Conservation (phyloP, 257 asterid genomes). For the Salvia splendens region DNA sequence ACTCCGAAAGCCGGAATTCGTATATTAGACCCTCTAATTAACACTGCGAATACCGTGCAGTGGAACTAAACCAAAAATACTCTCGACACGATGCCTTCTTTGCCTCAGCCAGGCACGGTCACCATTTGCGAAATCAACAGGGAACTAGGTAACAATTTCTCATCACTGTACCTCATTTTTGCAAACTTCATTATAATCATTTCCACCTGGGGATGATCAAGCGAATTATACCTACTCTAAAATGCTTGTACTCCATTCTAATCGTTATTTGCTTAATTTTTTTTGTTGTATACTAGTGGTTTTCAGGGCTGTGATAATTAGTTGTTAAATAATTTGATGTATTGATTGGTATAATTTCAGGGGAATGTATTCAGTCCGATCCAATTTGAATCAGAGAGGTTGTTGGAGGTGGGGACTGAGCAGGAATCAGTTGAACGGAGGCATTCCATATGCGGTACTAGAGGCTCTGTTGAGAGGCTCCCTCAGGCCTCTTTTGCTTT, state of each 20-base stretch:
- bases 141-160: constrained; percentile 52
- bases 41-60: background rate
- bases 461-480: constrained; percentile 58
- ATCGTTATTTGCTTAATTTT: background rate
- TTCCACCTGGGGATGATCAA: constrained; percentile 62
- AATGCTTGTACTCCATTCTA: constrained; percentile 51
- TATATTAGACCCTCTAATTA: background rate
- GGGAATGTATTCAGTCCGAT: constrained; percentile 76
- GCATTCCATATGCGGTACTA: constrained; percentile 41
- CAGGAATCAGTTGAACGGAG: constrained; percentile 40
- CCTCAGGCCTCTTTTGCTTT: constrained; percentile 51
- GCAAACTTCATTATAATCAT: background rate
- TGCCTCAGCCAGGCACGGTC: constrained; percentile 83
- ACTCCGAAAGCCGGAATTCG: constrained; percentile 1
- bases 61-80: constrained; percentile 35
- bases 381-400: constrained; percentile 54
- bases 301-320: background rate
- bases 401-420: constrained; percentile 40
- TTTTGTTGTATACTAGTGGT: background rate
- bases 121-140: constrained; percentile 92
- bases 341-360: constrained; percentile 46
- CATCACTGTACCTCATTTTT: constrained; percentile 10
- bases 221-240: constrained; percentile 77
- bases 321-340: constrained; percentile 11
- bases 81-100: constrained; percentile 59